Conservation (phyloP, 495 filamentous ascomycete genomes). For the Mytilinidion resinicola region DNA sequence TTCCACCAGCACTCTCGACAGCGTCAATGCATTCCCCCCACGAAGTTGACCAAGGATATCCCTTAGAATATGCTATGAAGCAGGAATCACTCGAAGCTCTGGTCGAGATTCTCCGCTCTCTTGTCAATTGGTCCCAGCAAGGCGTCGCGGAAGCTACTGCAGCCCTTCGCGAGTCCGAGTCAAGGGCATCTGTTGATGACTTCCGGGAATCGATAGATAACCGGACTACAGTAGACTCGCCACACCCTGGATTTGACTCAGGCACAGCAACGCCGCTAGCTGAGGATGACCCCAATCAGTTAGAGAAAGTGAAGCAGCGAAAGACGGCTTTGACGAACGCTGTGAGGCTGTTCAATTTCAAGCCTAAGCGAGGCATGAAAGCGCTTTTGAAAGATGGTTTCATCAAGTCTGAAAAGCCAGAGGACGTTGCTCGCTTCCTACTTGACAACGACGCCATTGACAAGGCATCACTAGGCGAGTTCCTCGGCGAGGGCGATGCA, state of each 20-base stretch:
- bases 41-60: slow-evolving; percentile 61
- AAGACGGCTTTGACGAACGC: slow-evolving; percentile 89
- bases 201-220: slow-evolving; percentile 74
- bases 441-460: slow-evolving; percentile 68
- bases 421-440: slow-evolving; percentile 82
- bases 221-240: slow-evolving; percentile 29
- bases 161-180: slow-evolving; percentile 46
- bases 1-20: slow-evolving; percentile 79
- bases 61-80: slow-evolving; percentile 82
- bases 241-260: slow-evolving; percentile 30
- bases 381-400: slow-evolving; percentile 75
- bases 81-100: slow-evolving; percentile 80
- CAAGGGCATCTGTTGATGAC: slow-evolving; percentile 63
- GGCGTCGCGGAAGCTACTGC: slow-evolving; percentile 56
- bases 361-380: slow-evolving; percentile 91
- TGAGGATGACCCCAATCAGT: slow-evolving; percentile 83
- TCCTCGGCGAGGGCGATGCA: slow-evolving; percentile 84
- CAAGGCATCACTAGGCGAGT: slow-evolving; percentile 90
- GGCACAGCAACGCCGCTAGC: slow-evolving; percentile 65
- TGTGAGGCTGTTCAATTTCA: slow-evolving; percentile 93
- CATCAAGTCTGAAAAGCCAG: slow-evolving; percentile 64
- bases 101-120: slow-evolving; percentile 77
- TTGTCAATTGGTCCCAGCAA: slow-evolving; percentile 89
- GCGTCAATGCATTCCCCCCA: slow-evolving; percentile 57
- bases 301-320: slow-evolving; percentile 86